Evolutionary conservation across 352 stramenopile species (phyloP).

Genomic region (Pythium phragmitis): DNA sequence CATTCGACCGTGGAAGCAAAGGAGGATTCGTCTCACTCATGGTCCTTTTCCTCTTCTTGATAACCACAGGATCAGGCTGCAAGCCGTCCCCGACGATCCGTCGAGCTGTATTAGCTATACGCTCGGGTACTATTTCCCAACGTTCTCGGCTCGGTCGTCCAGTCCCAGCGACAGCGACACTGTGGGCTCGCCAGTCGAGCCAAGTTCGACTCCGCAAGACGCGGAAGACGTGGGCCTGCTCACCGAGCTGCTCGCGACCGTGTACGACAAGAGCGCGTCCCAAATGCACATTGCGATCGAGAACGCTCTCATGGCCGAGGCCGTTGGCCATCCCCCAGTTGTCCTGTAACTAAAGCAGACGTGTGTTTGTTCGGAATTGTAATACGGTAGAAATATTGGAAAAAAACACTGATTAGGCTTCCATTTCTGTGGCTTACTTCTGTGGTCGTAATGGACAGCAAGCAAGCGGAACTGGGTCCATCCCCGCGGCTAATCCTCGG

Average conservation of each 20-base stretch:
- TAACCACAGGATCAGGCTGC: conserved; percentile 23
- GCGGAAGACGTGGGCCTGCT: conserved; percentile 32
- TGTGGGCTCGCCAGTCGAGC: background rate
- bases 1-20: background rate
- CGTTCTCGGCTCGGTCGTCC: conserved; percentile 16
- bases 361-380: background rate
- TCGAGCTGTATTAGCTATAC: conserved; percentile 22
- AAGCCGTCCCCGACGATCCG: conserved; percentile 13
- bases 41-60: background rate
- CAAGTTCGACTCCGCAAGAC: background rate
- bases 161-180: conserved; percentile 18
- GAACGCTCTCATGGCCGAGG: conserved; percentile 37
- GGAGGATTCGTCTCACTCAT: background rate
- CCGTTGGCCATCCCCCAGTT: background rate
- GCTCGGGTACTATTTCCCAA: conserved; percentile 22
- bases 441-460: no score
- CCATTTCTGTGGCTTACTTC: no score
- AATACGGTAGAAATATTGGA: no score
- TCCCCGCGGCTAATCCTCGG: conserved; percentile 16
- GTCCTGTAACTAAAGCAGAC: background rate
- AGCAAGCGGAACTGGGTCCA: no score
- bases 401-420: no score
- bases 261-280: conserved; percentile 28
- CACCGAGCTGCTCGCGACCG: conserved; percentile 30
- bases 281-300: conserved; percentile 35